phyloP scores from a whole-genome alignment of 257 asterid genomes.

The Avicennia marina region DNA sequence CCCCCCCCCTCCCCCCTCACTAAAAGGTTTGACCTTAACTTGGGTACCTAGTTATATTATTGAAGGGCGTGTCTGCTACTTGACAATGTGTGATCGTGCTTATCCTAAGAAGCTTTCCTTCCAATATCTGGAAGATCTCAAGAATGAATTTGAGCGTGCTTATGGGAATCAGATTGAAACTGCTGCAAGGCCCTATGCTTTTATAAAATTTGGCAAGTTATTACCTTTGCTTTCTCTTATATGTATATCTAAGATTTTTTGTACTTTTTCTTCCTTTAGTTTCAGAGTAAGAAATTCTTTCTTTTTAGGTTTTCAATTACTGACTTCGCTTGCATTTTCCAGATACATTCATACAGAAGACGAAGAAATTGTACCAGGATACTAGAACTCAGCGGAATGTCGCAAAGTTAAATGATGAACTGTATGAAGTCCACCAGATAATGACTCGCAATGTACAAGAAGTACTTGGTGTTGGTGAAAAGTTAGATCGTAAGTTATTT shows the following conservation, averaged over 20 bases:
- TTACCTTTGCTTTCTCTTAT: conserved; percentile 12
- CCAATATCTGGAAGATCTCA: conserved; percentile 92
- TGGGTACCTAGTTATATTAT: conserved; percentile 61
- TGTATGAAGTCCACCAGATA: conserved; percentile 98
- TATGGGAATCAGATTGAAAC: conserved; percentile 90
- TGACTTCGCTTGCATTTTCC: conserved; percentile 18
- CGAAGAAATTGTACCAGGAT: conserved; percentile 90
- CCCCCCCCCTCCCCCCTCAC: neutral
- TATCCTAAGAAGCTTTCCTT: conserved; percentile 94
- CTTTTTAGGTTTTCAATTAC: neutral
- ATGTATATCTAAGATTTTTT: neutral
- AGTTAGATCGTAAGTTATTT: conserved; percentile 81
- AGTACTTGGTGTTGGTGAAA: conserved; percentile 99
- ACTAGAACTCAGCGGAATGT: conserved; percentile 90
- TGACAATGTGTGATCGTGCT: conserved; percentile 93
- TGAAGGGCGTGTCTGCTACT: conserved; percentile 87
- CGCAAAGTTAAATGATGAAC: conserved; percentile 90
- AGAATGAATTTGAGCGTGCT: conserved; percentile 83
- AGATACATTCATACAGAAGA: conserved; percentile 91
- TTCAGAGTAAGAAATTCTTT: neutral
- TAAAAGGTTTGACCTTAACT: conserved; percentile 43
- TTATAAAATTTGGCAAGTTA: conserved; percentile 79
- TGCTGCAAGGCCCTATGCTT: conserved; percentile 98
- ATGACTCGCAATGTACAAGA: conserved; percentile 99
- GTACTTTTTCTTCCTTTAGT: conserved; percentile 13